Percentiles rank a stretch among this genome's conserved stretches.
phyloP scores from a whole-genome alignment of 2,329 filamentous ascomycete species.

The Chaetomium sp. region DNA sequence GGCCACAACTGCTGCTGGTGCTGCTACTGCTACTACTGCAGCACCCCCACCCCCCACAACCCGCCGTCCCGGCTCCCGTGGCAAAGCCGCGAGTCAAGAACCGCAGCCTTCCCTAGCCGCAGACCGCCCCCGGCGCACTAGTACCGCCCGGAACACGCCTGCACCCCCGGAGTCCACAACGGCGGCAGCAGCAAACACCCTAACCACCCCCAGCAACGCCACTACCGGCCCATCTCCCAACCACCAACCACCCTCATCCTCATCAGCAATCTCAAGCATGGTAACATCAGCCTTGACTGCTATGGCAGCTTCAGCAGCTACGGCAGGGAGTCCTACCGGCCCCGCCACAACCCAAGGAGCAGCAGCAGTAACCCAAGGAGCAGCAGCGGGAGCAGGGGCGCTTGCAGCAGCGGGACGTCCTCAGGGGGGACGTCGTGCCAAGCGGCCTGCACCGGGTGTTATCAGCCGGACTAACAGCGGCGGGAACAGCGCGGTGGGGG shows the following conservation, averaged over 20 bases:
- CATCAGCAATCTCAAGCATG: too few species aligned
- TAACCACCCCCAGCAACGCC: background rate
- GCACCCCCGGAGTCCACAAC: constrained; percentile 36
- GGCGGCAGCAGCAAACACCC: background rate
- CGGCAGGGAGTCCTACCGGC: too few species aligned
- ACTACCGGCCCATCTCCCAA: background rate
- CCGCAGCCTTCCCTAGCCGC: constrained; percentile 42
- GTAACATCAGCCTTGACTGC: too few species aligned
- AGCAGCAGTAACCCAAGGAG: constrained; percentile 13
- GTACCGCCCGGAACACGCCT: constrained; percentile 52
- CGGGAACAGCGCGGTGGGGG: constrained; percentile 62
- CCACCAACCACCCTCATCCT: background rate
- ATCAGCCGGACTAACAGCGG: constrained; percentile 57
- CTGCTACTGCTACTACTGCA: constrained; percentile 24
- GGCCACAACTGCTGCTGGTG: constrained; percentile 8
- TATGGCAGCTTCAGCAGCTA: too few species aligned
- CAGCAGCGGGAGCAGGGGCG: background rate
- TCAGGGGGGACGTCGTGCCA: constrained; percentile 46
- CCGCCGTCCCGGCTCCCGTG: constrained; percentile 46
- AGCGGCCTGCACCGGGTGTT: constrained; percentile 65
- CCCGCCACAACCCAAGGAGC: too few species aligned
- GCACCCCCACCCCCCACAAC: constrained; percentile 13
- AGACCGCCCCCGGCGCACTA: constrained; percentile 50
- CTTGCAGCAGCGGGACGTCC: constrained; percentile 18
- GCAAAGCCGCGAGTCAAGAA: constrained; percentile 47